These are phyloP conservation scores for Malbranchea zuffiana DNA, from an alignment of 2,329 filamentous ascomycete genomes.

Conservation along the genomic window DNA sequence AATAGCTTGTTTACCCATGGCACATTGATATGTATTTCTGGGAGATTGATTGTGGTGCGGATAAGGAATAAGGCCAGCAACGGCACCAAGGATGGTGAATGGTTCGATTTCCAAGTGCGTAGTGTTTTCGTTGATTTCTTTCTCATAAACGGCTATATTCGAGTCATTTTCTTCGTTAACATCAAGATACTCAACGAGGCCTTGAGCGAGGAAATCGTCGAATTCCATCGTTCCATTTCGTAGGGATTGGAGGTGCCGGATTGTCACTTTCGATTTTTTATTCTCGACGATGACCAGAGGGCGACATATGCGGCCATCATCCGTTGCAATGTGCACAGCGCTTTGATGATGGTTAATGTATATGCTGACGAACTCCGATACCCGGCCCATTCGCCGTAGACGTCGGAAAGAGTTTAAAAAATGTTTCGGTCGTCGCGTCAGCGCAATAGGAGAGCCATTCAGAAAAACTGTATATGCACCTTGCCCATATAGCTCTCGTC, in stretches of 20 bases:
- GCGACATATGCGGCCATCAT: constrained; percentile 91
- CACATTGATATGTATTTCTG: constrained; percentile 96
- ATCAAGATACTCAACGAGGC: constrained; percentile 90
- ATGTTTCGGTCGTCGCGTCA: constrained; percentile 74
- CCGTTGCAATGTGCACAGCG: constrained; percentile 88
- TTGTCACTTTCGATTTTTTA: constrained; percentile 66
- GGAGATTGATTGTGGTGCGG: constrained; percentile 98
- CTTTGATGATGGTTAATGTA: constrained; percentile 89
- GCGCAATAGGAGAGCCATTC: constrained; percentile 85
- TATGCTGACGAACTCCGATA: constrained; percentile 94
- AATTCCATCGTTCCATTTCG: constrained; percentile 78
- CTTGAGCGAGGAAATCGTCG: constrained; percentile 83
- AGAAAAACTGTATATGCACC: constrained; percentile 86
- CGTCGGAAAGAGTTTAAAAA: constrained; percentile 79
- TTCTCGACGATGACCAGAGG: constrained; percentile 94
- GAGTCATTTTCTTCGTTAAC: constrained; percentile 98
- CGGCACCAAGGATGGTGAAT: constrained; percentile 89
- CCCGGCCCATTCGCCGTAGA: constrained; percentile 76
- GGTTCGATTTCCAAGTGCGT: constrained; percentile 97
- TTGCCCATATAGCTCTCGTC: constrained; percentile 73
- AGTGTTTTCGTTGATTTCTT: constrained; percentile 67
- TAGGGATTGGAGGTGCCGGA: constrained; percentile 66
- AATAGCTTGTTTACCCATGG: constrained; percentile 99
- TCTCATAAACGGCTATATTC: constrained; percentile 81
- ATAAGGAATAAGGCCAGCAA: constrained; percentile 92